Evolutionary conservation across 371 early-diverging fungal genomes (phyloP).

Genomic region (Thermomucor indicae-seudaticae): DNA sequence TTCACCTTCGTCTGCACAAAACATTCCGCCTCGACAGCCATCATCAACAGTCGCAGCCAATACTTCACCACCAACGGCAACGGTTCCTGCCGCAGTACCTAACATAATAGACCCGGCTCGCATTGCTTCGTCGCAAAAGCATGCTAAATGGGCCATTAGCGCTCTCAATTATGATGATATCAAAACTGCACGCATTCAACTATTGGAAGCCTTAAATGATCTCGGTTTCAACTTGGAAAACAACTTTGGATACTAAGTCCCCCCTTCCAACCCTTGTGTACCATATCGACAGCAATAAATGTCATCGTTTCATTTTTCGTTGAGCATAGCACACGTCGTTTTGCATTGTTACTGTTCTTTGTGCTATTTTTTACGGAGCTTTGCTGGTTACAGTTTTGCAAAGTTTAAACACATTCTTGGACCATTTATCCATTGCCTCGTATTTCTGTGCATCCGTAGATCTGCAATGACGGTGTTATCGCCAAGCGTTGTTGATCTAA

Average conservation of each 20-base stretch:
- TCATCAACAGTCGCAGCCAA: constrained; percentile 12
- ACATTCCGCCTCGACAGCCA: constrained; percentile 16
- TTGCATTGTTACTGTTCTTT: neutral
- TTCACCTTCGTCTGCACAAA: neutral
- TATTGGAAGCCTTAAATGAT: constrained; percentile 70
- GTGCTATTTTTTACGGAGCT: constrained; percentile 28
- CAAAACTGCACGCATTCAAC: constrained; percentile 74
- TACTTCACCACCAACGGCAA: constrained; percentile 14
- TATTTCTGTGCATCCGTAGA: constrained; percentile 65
- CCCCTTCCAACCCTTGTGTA: too few relatives aligned
- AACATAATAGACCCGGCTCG: constrained; percentile 46
- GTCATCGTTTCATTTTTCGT: too few relatives aligned
- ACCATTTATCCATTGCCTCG: constrained; percentile 75
- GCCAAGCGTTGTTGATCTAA: too few relatives aligned
- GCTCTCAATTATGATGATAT: constrained; percentile 95
- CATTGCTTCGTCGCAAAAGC: constrained; percentile 79
- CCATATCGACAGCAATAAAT: too few relatives aligned
- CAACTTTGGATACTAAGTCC: constrained; percentile 33
- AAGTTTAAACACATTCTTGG: constrained; percentile 56
- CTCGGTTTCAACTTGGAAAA: constrained; percentile 39
- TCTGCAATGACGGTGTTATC: constrained; percentile 24
- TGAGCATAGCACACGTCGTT: neutral
- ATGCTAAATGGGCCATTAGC: constrained; percentile 90
- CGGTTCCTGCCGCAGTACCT: constrained; percentile 15
- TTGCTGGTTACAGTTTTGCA: constrained; percentile 63